Conservation (phyloP, 805 yeast genomes). For the Ogataea thermomethanolica region DNA sequence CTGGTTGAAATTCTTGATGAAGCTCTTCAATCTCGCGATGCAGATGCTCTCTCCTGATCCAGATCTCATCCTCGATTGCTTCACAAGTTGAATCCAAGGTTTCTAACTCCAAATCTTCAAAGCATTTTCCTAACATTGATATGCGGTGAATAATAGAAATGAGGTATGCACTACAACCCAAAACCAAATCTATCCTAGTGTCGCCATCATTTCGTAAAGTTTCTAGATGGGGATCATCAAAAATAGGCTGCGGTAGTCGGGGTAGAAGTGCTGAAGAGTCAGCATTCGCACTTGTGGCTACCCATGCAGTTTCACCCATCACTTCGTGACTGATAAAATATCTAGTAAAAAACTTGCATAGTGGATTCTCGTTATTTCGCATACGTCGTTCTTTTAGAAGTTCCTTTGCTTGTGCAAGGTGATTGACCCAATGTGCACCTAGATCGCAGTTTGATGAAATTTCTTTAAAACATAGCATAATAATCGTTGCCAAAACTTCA, state of each 20-base stretch:
- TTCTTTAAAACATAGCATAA: conserved; percentile 40
- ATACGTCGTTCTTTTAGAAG: conserved; percentile 9
- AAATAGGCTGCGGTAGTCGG: neutral
- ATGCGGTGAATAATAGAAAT: conserved; percentile 36
- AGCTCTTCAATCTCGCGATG: conserved; percentile 30
- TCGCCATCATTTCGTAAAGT: conserved; percentile 34
- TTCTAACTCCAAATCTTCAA: conserved; percentile 34
- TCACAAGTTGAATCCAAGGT: conserved; percentile 8
- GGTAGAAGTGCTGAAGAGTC: conserved; percentile 2
- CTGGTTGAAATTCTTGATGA: conserved; percentile 25
- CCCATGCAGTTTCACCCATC: conserved; percentile 43
- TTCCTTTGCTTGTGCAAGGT: conserved; percentile 34
- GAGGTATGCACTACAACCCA: conserved; percentile 40
- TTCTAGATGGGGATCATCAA: conserved; percentile 31
- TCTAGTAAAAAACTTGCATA: conserved; percentile 36
- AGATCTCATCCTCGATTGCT: conserved; percentile 9
- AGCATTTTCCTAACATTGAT: conserved; percentile 36
- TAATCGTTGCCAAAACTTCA: conserved; percentile 34
- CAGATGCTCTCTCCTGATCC: conserved; percentile 18
- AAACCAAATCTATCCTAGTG: conserved; percentile 35
- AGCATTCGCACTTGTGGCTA: conserved; percentile 16
- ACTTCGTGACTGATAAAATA: conserved; percentile 42
- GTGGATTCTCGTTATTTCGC: conserved; percentile 29
- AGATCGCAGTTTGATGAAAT: conserved; percentile 39
- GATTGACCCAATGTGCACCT: conserved; percentile 37